These are phyloP conservation scores for Choiromyces venosus DNA, from an alignment of 495 filamentous ascomycete species.

Conservation along the genomic window DNA sequence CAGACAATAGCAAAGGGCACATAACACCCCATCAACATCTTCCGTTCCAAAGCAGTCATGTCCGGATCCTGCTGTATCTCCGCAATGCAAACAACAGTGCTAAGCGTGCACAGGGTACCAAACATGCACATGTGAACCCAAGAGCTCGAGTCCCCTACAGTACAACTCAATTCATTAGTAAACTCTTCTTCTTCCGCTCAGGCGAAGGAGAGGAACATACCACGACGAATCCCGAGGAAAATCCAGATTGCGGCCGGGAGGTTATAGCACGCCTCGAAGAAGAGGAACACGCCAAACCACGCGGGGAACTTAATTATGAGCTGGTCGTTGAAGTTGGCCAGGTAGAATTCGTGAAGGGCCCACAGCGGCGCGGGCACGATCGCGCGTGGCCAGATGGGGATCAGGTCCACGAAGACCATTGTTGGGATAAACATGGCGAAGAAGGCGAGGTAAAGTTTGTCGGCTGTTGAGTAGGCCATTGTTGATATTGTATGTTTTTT, in stretches of 20 bases:
- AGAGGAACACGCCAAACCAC: constrained; percentile 30
- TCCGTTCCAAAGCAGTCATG: constrained; percentile 22
- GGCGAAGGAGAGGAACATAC: neutral
- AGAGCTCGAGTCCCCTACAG: neutral
- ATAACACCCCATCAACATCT: constrained; percentile 26
- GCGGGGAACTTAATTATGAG: constrained; percentile 33
- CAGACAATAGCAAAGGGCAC: constrained; percentile 27
- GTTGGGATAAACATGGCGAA: constrained; percentile 29
- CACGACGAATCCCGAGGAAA: constrained; percentile 16
- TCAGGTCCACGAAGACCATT: constrained; percentile 35
- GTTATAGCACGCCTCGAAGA: constrained; percentile 30
- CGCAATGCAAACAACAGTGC: constrained; percentile 1
- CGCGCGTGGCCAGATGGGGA: constrained; percentile 30
- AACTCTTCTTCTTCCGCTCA: neutral
- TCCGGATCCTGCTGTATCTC: constrained; percentile 25
- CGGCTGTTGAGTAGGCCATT: constrained; percentile 21
- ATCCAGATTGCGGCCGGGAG: constrained; percentile 36
- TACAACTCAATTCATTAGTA: neutral
- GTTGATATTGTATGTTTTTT: neutral
- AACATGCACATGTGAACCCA: constrained; percentile 3
- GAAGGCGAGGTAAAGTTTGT: constrained; percentile 26
- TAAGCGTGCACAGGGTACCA: neutral
- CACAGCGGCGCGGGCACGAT: constrained; percentile 26
- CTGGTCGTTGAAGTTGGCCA: constrained; percentile 33
- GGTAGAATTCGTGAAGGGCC: constrained; percentile 34